Base-by-base conservation (phyloP, 495 filamentous ascomycete genomes). In the Neurospora africana region DNA sequence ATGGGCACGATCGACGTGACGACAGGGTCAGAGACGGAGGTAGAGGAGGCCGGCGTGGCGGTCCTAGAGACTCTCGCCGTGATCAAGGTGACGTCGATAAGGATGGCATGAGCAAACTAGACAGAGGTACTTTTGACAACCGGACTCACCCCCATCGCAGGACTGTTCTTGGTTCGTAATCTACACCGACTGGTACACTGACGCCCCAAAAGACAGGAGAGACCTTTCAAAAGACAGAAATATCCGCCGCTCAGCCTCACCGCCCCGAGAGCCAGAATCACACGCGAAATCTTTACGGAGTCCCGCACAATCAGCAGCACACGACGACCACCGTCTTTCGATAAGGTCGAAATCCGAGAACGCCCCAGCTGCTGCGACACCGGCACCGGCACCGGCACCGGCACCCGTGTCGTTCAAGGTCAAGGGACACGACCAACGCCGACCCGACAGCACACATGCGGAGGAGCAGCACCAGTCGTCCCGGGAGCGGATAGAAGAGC, bases 281-380 rank as follows among this genome's bases (percentile, higher is more conserved):
- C 41, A 75, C 78, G 72, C 79, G 78, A 67, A 80, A 78, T 69
- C 78, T 69, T 53, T 72, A 76, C 72, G 79, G 78, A 70, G 70
- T 71, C 77, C 15, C 76, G 47, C 47, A 72, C 75, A 33, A 33
- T 71, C 27, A 76, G 74, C 39, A 33, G 27, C 53, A 47, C 68
- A 17, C 68, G 21, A 30, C 15, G 78, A 70, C 74, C 73, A 68
- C 67, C 70, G 65, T 9, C 73, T 81, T 4, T 78, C 78, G 30
- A 79, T 75, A 10, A 72, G 74, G 39, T 17, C 72, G 13, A 73
- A 68, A 70, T 17, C 61, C 68, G 67, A 80, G 75, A 68, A 76
- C 81, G 79, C 68, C 81, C 85, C 33, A 75, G 80, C 39, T 80
- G 78, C 72, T 73, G 82, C 76, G 81, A 82, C 79, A 21, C 73